Base-by-base conservation (phyloP, 2,329 filamentous ascomycete species). In the Colletotrichum noveboracense region DNA sequence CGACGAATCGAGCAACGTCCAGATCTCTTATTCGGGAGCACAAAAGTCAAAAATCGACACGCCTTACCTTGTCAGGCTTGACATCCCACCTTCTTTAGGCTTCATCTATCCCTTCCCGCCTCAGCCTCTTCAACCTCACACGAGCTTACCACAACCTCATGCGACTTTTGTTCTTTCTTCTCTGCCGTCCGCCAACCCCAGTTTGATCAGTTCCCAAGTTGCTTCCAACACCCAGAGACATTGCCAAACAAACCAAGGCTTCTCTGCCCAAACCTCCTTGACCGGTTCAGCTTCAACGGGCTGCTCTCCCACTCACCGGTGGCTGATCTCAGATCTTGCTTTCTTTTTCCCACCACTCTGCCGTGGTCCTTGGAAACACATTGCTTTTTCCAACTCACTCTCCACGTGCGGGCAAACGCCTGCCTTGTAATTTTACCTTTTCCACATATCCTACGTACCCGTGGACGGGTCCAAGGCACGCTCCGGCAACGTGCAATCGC, bases 31-130 rank as follows among this genome's bases (percentile, higher is more conserved):
- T 75, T 76, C 66, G 70, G 74, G 66, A 67, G 66, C 62, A 28
- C 74, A 61, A 71, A 76, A 76, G 71, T 76, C 74, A 76, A 76
- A 76, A 75, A 70, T 75, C 60, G 38, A 10, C 38, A 55, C 74
- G 74, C 74, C 52, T 74, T 75, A 66, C 74, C 74, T 62, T 75
- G 65, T 75, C 71, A 70, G 74, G 74, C 71, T 34, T 75, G 60
- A 67, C 61, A 74, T 75, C 26, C 69, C 55, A 75, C 72, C 67
- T 62, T 70, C 34, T 52, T 43, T 67, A 26, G 64, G 34, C 52
- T n/a, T 64, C 69, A 38, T 36, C 61, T 62, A 56, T 28, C 36
- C 34, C 7, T 65, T 67, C 34, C 62, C 62, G 69, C 26, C 30
- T 73, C 74, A 75, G 74, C 74, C 74, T 75, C 74, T 65, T 73